Base-by-base conservation (phyloP, 192 early-diverging fungal genomes). In the Funneliformis mosseae region DNA sequence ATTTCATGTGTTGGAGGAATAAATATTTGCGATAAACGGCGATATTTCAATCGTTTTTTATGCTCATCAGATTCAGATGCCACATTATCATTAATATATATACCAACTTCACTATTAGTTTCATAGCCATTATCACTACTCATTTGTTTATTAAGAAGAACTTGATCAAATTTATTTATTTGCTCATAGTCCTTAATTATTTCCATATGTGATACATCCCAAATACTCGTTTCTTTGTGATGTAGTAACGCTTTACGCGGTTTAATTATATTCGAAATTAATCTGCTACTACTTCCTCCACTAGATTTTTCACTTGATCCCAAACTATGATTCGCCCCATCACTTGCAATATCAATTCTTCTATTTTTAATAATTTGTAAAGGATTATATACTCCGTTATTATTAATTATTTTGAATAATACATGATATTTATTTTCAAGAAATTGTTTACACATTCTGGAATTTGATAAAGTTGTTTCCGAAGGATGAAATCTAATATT, bases 381-480 rank as follows among this genome's bases (percentile, higher is more conserved):
- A 27, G 76, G 76, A 68, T 78, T 78, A 18, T 78, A 78, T 16
- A 66, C 5, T 14, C 14, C n/a, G 46, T 67, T 67, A 45, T 68
- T 48, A 25, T 78, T 68, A 8, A 48, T 63, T 62, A 78, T 67
- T 68, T 78, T 41, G 8, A 48, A 64, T 42, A 78, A 39, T n/a
- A 48, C 10, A 33, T 39, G 8, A 78, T 78, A 78, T 67, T 78
- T 78, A 21, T 41, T 67, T 33, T 67, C 76, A 68, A 78, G n/a
- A 68, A 33, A 78, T 33, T 63, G 39, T 78, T 78, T 78, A 43
- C 76, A 78, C 25, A 28, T 25, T 50, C 21, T 55, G 18, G 76
- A 78, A 38, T 45, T 28, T 42, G 28, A 12, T 21, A 66, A 8
- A 63, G 76, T 78, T 28, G 23, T 11, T 41, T 78, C 63, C 10